Evolutionary conservation across 257 asterid genomes (phyloP).

Genomic region (Verbascum thapsus): DNA sequence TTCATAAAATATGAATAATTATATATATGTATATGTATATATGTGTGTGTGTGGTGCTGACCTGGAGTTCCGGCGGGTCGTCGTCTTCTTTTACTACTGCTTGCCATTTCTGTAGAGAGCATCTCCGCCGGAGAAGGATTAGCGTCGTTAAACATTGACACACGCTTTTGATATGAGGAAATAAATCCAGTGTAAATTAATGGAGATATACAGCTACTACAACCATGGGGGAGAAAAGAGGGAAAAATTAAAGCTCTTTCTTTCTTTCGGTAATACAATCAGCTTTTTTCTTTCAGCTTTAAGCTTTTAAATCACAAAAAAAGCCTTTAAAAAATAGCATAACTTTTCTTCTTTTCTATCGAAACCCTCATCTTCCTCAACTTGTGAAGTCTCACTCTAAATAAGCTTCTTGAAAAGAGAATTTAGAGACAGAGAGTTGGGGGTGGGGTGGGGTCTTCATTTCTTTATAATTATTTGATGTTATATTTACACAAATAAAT

Average conservation of each 20-base stretch:
- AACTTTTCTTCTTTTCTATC: constrained; percentile 23
- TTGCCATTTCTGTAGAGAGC: constrained; percentile 48
- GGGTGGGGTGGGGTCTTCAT: too few species aligned
- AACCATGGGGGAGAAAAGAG: constrained; percentile 26
- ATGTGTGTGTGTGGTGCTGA: constrained; percentile 14
- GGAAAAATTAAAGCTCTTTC: constrained; percentile 39
- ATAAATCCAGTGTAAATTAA: neutral
- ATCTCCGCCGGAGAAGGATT: constrained; percentile 56
- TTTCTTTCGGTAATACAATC: constrained; percentile 52
- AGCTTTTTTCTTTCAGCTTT: constrained; percentile 42
- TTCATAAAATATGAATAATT: neutral
- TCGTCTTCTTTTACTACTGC: constrained; percentile 56
- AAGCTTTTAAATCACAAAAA: constrained; percentile 30
- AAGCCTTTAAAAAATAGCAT: constrained; percentile 5
- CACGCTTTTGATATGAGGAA: neutral
- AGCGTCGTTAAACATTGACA: constrained; percentile 41
- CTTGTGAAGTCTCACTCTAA: constrained; percentile 29
- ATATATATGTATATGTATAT: neutral
- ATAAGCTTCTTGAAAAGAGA: constrained; percentile 14
- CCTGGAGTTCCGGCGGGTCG: constrained; percentile 98
- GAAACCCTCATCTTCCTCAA: constrained; percentile 33
- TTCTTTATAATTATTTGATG: too few species aligned
- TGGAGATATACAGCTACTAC: constrained; percentile 26
- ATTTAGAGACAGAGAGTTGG: neutral
- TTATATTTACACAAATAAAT: too few species aligned